Conservation (phyloP, 2,329 filamentous ascomycete species). For the Alternaria viburni region DNA sequence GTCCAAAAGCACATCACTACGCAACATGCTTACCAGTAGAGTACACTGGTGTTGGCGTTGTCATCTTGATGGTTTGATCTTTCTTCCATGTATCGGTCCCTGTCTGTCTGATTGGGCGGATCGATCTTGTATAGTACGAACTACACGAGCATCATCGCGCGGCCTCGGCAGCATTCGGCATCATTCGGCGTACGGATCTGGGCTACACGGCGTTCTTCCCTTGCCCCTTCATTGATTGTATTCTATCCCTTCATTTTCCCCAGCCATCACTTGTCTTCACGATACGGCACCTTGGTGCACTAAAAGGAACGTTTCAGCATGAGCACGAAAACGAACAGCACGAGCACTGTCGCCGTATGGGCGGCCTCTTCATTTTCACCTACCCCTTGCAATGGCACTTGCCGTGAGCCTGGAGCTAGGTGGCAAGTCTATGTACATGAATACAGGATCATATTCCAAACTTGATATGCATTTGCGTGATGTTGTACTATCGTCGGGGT, state of each 20-base stretch:
- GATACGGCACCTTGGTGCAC: slow-evolving; percentile 20
- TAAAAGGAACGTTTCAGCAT: slow-evolving; percentile 24
- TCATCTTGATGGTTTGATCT: slow-evolving; percentile 24
- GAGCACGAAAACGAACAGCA: slow-evolving; percentile 9
- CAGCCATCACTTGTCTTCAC: slow-evolving; percentile 18
- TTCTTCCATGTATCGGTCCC: slow-evolving; percentile 35
- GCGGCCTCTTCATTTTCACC: background rate
- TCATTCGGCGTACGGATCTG: slow-evolving; percentile 35
- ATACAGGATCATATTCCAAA: background rate
- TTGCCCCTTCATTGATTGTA: slow-evolving; percentile 16
- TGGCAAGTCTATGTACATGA: slow-evolving; percentile 9
- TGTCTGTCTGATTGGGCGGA: slow-evolving; percentile 29
- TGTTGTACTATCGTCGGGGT: background rate
- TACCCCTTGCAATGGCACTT: slow-evolving; percentile 6
- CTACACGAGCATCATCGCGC: slow-evolving; percentile 40
- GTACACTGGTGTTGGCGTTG: slow-evolving; percentile 25
- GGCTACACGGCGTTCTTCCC: slow-evolving; percentile 16
- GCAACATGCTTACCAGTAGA: slow-evolving; percentile 29
- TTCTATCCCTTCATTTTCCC: slow-evolving; percentile 1
- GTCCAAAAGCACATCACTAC: slow-evolving; percentile 26
- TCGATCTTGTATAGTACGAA: slow-evolving; percentile 46
- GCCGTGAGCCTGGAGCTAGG: slow-evolving; percentile 20
- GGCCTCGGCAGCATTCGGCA: slow-evolving; percentile 40
- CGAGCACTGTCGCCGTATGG: slow-evolving; percentile 7
- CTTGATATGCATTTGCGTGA: background rate